phyloP scores from a whole-genome alignment of 2,329 filamentous ascomycete species.

The Tolypocladium cylindrosporum region DNA sequence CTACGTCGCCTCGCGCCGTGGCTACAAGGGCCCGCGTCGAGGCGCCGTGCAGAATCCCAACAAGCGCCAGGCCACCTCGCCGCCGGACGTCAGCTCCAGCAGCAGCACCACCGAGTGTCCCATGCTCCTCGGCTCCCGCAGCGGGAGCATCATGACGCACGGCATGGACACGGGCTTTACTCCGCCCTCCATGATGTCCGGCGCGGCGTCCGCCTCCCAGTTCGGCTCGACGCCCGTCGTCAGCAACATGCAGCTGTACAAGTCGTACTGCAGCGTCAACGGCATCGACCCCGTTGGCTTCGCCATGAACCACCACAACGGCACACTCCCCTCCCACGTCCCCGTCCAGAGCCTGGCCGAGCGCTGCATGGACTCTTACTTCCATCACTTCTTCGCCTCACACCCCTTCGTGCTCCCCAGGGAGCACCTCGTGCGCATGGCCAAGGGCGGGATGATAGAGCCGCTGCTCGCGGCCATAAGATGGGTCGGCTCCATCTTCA shows the following conservation, averaged over 20 bases:
- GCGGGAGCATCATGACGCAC: constrained; percentile 5
- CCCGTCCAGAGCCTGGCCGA: constrained; percentile 31
- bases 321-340: constrained; percentile 8
- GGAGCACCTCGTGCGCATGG: constrained; percentile 35
- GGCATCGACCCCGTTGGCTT: constrained; percentile 11
- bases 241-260: constrained; percentile 30
- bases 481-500: constrained; percentile 46
- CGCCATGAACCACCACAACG: constrained; percentile 7
- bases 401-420: constrained; percentile 50
- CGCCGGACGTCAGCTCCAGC: constrained; percentile 9
- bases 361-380: constrained; percentile 47
- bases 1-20: constrained; percentile 65
- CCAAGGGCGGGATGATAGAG: constrained; percentile 36
- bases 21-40: constrained; percentile 53
- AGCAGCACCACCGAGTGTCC: constrained; percentile 27
- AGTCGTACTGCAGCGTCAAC: constrained; percentile 15
- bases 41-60: constrained; percentile 31
- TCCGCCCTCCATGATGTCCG: constrained; percentile 4
- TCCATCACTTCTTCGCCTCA: constrained; percentile 44
- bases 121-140: constrained; percentile 17
- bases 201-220: constrained; percentile 9
- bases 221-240: constrained; percentile 8
- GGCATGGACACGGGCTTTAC: constrained; percentile 2
- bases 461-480: constrained; percentile 43
- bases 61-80: constrained; percentile 39